Evolutionary conservation across 2,329 filamentous ascomycete species (phyloP), one percentile per base, ranked within the genome.

Genomic region (Cephalotrichum gorgonifer): DNA sequence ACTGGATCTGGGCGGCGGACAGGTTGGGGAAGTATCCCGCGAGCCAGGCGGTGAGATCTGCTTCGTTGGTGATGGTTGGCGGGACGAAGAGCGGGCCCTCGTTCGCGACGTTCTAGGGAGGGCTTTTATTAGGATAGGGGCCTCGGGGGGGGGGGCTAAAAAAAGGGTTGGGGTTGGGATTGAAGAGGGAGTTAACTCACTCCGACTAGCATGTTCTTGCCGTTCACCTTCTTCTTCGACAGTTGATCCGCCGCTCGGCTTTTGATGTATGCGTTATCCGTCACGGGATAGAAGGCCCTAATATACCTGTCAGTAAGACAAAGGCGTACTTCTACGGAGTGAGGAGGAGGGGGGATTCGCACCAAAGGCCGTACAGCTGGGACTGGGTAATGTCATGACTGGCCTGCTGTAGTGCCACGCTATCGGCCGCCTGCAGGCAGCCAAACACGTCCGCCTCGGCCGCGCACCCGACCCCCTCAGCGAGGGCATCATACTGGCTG

Each of bases 21-120:
- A 69, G 57, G 20, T 54, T 57, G 4, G 65, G 65, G 51, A 69
- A 68, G 31, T 59, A 60, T 0, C 46, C 43, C 4, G 57, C 53
- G 28, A 70, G 54, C 51, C 63, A 69, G 17, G 31, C 49, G 15
- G 55, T 41, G 11, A 69, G 63, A 7, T 58, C 57, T 2, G 53
- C 44, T 43, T 63, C 52, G 12, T 54, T 65, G 3, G 53, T 58
- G 47, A 70, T 62, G 43, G 52, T 57, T n/a, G 61, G 63, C 0
- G 66, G 64, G 0, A 63, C 63, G 45, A 71, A 69, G 1, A 54
- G 43, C 3, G 60, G 53, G 1, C 62, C 68, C 49, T 72, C 69
- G 47, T 69, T 62, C 23, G 60, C 63, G 50, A 66, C 68, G 52
- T 64, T 64, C 47, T 64, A 43, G 6, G 50, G 38, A 33, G n/a